These are phyloP conservation scores for Ottelia alismoides DNA, from an alignment of 106 monocot species.

Conservation along the genomic window DNA sequence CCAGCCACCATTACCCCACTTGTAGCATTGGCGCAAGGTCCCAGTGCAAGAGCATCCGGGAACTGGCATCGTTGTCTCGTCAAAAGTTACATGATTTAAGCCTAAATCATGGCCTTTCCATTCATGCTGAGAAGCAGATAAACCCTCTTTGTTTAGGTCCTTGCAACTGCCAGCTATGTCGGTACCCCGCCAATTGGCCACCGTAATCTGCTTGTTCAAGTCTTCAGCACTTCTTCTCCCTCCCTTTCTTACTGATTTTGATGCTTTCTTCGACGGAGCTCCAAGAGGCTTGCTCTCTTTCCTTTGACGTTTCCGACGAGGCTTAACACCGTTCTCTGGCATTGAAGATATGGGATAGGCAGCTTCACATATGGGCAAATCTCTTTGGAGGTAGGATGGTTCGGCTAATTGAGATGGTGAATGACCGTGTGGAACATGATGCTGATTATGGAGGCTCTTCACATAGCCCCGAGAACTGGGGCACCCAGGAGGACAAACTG, in stretches of 20 bases:
- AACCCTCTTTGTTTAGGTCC: conserved; percentile 16
- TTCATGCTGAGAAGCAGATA: conserved; percentile 31
- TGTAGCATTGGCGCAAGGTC: conserved; percentile 58
- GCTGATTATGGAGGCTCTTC: conserved; percentile 19
- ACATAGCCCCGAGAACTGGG: conserved; percentile 1
- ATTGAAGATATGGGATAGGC: conserved; percentile 41
- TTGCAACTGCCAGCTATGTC: conserved; percentile 4
- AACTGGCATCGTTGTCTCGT: conserved; percentile 61
- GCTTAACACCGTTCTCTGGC: conserved; percentile 17
- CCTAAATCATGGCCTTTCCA: conserved; percentile 76
- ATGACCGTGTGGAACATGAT: conserved; percentile 25
- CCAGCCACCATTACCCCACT: conserved; percentile 95
- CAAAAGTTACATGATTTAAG: conserved; percentile 58
- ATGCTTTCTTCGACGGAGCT: conserved; percentile 14
- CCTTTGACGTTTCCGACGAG: conserved; percentile 3
- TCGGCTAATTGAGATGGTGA: conserved; percentile 26
- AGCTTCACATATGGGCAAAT: conserved; percentile 41
- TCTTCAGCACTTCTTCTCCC: conserved; percentile 24
- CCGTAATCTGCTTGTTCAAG: conserved; percentile 18
- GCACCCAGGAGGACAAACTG: conserved; percentile 16
- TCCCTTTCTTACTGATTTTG: conserved; percentile 29
- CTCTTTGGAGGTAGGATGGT: conserved; percentile 36
- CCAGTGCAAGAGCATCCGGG: conserved; percentile 88
- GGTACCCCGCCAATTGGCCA: conserved; percentile 16
- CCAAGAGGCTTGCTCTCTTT: conserved; percentile 29